Evolutionary conservation across 495 filamentous ascomycete genomes (phyloP), one percentile per base, ranked within the genome.

Genomic region (Penicillium turbatum): DNA sequence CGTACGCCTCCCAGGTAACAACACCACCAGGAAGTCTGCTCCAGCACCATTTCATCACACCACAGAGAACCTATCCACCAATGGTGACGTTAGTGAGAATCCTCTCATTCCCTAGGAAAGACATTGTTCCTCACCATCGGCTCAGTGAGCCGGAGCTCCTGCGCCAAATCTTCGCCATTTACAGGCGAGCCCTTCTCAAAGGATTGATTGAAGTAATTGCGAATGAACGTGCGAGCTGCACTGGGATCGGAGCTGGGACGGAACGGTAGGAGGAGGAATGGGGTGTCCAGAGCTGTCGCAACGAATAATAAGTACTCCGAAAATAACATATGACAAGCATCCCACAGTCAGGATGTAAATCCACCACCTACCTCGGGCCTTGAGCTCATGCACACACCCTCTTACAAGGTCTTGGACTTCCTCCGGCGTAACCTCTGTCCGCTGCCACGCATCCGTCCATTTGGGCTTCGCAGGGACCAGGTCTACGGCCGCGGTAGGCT

Each of bases 21-120:
- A 98, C 84, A 61, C 93, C 93, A 44, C 92, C 91, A 34, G 86
- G 83, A 34, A 98, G 75, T 78, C 93, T 82, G 70, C 89, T 91
- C 93, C 93, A 98, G 69, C 93, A 97, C 93, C 93, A 98, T 78
- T 97, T 98, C 58, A 97, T 74, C 29, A 97, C 90, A 63, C 91
- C 92, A 58, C 89, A 90, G 40, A 98, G 78, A 49, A 96, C 92
- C 91, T 96, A 61, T 32, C 42, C 29, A 17, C 34, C 29, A 50
- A 17, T 6, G 17, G 38, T 38, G 13, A 6, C 11, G 41, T 59
- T 32, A 62, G 46, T 44, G n/a, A 29, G 26, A 2, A 24, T 26
- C 19, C 9, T 13, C n/a, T 24, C 17, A 15, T 8, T 24, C 29
- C 34, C 21, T 16, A 30, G 12, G n/a, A 27, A 39, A 30, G 30